Evolutionary conservation across 2,329 filamentous ascomycete species (phyloP).

Genomic region (Monosporascus sp.): DNA sequence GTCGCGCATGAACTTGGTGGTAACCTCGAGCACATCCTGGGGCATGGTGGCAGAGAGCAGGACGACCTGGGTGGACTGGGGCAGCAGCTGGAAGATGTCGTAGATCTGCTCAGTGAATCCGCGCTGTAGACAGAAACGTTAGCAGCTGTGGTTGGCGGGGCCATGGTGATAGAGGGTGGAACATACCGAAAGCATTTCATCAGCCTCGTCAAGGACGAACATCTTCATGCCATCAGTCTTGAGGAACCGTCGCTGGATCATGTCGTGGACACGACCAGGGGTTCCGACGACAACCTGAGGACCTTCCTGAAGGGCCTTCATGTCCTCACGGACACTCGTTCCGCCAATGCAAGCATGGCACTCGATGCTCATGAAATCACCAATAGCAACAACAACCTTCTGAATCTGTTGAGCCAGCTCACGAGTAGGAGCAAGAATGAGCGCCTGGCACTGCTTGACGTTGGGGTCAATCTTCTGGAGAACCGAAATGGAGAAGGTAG

Average conservation of each 20-base stretch:
- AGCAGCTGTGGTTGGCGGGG: conserved; percentile 16
- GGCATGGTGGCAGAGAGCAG: conserved; percentile 98
- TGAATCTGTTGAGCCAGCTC: conserved; percentile 99
- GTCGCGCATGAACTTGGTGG: conserved; percentile 99
- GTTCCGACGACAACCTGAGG: conserved; percentile 97
- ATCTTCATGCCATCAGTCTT: conserved; percentile 99
- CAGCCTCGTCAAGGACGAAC: conserved; percentile 98
- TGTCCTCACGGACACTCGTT: conserved; percentile 96
- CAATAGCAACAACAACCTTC: conserved; percentile 97
- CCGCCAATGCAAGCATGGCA: conserved; percentile 99
- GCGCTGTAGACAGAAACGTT: conserved; percentile 49
- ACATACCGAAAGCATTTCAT: conserved; percentile 93
- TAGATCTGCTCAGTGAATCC: conserved; percentile 99
- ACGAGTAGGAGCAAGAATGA: conserved; percentile 96
- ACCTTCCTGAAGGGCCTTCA: conserved; percentile 93
- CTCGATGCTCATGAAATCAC: conserved; percentile 99
- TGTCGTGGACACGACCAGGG: conserved; percentile 96
- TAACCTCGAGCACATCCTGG: conserved; percentile 98
- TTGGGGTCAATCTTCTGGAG: conserved; percentile 97
- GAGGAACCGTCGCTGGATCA: conserved; percentile 97
- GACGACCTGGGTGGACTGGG: conserved; percentile 96
- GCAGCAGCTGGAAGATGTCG: conserved; percentile 98
- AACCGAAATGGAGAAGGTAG: conserved; percentile 98
- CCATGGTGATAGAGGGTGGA: conserved; percentile 4
- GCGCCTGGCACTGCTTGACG: conserved; percentile 94